Evolutionary conservation across 495 filamentous ascomycete species (phyloP), one percentile per base, ranked within the genome.

Genomic region (Penicillium herquei): DNA sequence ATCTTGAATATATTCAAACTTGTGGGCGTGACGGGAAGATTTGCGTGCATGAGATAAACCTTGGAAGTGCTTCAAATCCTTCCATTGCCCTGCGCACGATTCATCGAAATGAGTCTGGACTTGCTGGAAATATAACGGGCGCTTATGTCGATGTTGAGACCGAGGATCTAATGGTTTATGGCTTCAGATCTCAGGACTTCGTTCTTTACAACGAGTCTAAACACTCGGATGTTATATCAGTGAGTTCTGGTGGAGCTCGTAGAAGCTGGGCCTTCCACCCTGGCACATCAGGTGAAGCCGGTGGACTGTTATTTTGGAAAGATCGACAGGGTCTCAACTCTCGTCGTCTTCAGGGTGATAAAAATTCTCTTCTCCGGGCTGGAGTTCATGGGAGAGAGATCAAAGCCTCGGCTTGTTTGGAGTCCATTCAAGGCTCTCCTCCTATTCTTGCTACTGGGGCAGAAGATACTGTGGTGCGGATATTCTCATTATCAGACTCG

Each of bases 361-460:
- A 74, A 2, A 80, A 87, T 51, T 67, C 70, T 21, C 69, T 84
- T 0, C 62, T 96, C 1, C 83, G 84, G 30, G 50, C 64, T 0
- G 94, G 94, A 0, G 82, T 82, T 1, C 94, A 99, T 69, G 94
- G 94, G 0, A 72, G 94, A 34, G 94, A 99, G 74, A 88, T 97
- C 57, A 93, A 93, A 69, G 78, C 87, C 1, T 73, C 86, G 56
- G 84, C 89, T n/a, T 64, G 85, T 7, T 79, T 71, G 5, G 59
- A 65, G 1, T 7, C 41, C 1, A 30, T 50, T 6, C 39, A 54
- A 16, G 63, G 56, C 6, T 33, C 14, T 30, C 54, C 48, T 6
- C 69, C 64, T 30, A 61, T 57, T 45, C 69, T 96, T 39, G 92
- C 89, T 1, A 98, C 93, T 0, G 94, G 89, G 0, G 87, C 90